Evolutionary conservation across 2,329 filamentous ascomycete species (phyloP).

Genomic region (Fusarium praegraminearum): DNA sequence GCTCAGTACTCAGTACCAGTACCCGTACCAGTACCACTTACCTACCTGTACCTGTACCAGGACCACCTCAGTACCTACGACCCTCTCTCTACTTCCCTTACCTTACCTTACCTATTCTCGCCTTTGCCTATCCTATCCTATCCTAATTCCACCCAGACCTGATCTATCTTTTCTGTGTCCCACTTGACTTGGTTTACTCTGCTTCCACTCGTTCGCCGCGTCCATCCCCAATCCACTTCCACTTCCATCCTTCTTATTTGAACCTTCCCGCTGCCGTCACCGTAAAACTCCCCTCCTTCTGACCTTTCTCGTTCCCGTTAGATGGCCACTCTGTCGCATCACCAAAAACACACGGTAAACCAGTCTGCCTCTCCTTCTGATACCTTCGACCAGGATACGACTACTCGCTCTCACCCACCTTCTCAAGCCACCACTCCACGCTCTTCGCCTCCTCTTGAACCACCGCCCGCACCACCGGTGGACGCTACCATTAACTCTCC

Average conservation of each 20-base stretch:
- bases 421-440: constrained; percentile 34
- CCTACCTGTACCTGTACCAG: constrained; percentile 23
- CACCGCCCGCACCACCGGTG: constrained; percentile 28
- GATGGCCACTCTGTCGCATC: constrained; percentile 60
- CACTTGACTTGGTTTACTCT: constrained; percentile 26
- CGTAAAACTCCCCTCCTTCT: constrained; percentile 46
- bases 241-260: constrained; percentile 50
- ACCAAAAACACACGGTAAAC: constrained; percentile 50
- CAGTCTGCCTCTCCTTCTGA: constrained; percentile 48
- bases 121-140: constrained; percentile 27
- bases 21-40: constrained; percentile 23
- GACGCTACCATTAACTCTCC: constrained; percentile 11
- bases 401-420: constrained; percentile 7
- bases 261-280: constrained; percentile 52
- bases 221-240: constrained; percentile 20
- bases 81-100: constrained; percentile 23
- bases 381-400: constrained; percentile 39
- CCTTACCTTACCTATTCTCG: constrained; percentile 26
- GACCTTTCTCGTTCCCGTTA: constrained; percentile 54
- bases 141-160: constrained; percentile 13
- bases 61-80: constrained; percentile 4
- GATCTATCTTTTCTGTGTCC: constrained; percentile 25
- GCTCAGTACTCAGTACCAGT: constrained; percentile 7
- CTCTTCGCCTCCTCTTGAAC: constrained; percentile 45
- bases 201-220: constrained; percentile 20